Evolutionary conservation across 2,329 filamentous ascomycete species (phyloP).

Genomic region (Ophiosphaerella herpotricha): DNA sequence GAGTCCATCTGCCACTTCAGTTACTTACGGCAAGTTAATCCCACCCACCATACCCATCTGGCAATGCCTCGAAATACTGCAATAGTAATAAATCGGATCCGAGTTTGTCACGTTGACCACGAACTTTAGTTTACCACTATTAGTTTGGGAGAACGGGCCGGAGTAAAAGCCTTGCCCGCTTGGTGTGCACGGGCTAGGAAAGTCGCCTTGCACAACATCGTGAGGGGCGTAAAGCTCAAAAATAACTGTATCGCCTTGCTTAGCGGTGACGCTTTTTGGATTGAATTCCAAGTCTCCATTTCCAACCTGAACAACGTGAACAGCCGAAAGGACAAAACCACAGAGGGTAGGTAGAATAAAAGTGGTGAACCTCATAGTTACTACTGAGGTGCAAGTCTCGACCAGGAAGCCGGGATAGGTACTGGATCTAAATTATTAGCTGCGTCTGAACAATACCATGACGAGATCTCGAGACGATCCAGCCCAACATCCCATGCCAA

Average conservation of each 20-base stretch:
- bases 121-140: constrained; percentile 26
- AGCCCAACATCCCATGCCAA: no score
- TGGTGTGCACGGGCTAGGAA: constrained; percentile 16
- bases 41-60: constrained; percentile 30
- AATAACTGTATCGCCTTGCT: constrained; percentile 18
- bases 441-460: no score
- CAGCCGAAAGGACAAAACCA: constrained; percentile 8
- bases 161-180: constrained; percentile 22
- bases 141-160: constrained; percentile 21
- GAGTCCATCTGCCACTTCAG: background rate
- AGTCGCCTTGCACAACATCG: constrained; percentile 17
- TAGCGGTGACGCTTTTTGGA: constrained; percentile 16
- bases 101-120: constrained; percentile 27
- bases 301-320: constrained; percentile 23
- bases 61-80: constrained; percentile 25
- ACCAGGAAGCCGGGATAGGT: no score
- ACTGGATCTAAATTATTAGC: no score
- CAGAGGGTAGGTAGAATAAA: constrained; percentile 6
- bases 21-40: constrained; percentile 21
- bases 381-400: no score
- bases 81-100: constrained; percentile 32
- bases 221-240: constrained; percentile 19
- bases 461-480: no score
- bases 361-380: background rate
- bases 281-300: constrained; percentile 6